Conservation (phyloP, 768 basidiomycete genomes). For the Podaxis sp. region DNA sequence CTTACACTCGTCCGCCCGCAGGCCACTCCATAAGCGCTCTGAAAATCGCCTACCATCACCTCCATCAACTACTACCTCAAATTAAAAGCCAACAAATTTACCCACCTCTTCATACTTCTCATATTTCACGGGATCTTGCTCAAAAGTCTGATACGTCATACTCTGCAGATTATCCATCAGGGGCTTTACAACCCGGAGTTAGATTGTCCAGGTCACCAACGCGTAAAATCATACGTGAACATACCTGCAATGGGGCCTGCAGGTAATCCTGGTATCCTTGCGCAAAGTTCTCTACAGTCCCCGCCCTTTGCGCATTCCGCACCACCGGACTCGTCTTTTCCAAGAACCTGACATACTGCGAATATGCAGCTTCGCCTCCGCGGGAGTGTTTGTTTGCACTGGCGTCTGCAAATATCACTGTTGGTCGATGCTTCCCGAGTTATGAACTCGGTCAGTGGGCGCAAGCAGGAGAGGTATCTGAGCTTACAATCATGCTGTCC, state of each 20-base stretch:
- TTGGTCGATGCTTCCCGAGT: conserved; percentile 72
- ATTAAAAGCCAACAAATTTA: conserved; percentile 7
- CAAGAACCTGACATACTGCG: conserved; percentile 83
- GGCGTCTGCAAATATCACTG: conserved; percentile 77
- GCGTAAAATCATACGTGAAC: conserved; percentile 17
- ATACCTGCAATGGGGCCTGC: conserved; percentile 89
- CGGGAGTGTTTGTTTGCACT: conserved; percentile 61
- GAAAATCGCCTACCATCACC: conserved; percentile 65
- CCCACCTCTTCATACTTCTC: conserved; percentile 88
- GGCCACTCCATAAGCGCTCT: conserved; percentile 76
- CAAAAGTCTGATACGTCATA: conserved; percentile 95
- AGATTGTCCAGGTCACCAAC: conserved; percentile 2
- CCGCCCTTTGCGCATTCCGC: conserved; percentile 60
- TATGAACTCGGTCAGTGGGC: conserved; percentile 11
- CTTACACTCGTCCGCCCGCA: conserved; percentile 61
- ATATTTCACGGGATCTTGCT: conserved; percentile 97
- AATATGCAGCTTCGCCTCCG: conserved; percentile 86
- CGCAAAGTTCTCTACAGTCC: conserved; percentile 87
- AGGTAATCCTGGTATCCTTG: conserved; percentile 94
- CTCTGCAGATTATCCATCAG: conserved; percentile 97
- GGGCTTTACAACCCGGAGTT: conserved; percentile 50
- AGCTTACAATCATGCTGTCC: conserved; percentile 80
- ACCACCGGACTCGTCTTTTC: conserved; percentile 75
- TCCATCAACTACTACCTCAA: conserved; percentile 10
- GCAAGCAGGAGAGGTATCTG: background rate